Percentiles rank a stretch among this genome's conserved stretches.
These are phyloP conservation scores for Crithidia acanthocephali DNA, from an alignment of 208 protist genomes.

Conservation along the genomic window DNA sequence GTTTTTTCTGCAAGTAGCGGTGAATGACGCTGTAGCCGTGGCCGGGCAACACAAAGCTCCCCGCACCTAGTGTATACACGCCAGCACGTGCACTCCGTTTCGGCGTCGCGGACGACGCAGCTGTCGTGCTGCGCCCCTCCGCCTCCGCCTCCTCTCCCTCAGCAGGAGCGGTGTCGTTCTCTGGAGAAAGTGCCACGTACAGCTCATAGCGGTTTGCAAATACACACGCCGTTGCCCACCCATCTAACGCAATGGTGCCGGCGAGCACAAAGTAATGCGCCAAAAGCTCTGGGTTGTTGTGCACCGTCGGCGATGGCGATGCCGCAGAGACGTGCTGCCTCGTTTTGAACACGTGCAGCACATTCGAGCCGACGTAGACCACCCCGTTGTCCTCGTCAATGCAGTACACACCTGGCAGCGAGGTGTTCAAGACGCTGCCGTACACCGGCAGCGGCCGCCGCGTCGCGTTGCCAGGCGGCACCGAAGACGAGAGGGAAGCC, in stretches of 20 bases:
- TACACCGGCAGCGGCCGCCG: conserved; percentile 11
- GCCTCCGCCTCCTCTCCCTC: not conserved
- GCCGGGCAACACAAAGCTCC: not conserved
- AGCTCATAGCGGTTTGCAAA: conserved; percentile 37
- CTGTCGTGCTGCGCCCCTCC: no score
- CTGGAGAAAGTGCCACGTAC: conserved; percentile 9
- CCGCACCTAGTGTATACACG: not conserved
- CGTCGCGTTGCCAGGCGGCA: not conserved
- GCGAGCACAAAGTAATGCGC: conserved; percentile 6
- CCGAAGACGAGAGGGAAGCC: not conserved
- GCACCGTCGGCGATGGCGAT: not conserved
- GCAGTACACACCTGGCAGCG: conserved; percentile 23
- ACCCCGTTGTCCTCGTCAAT: conserved; percentile 17
- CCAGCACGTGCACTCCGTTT: no score
- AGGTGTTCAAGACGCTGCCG: not conserved
- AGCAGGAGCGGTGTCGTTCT: not conserved
- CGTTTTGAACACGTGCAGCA: conserved; percentile 16
- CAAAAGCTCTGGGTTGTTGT: not conserved
- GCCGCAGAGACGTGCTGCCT: not conserved
- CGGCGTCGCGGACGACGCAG: no score
- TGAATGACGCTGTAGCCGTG: conserved; percentile 15
- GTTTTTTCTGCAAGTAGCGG: not conserved
- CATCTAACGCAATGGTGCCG: not conserved
- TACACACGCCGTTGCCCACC: conserved; percentile 39
- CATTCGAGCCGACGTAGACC: conserved; percentile 28